These are phyloP conservation scores for Penicillium sp. DNA, from an alignment of 2,329 filamentous ascomycete species.

Conservation along the genomic window DNA sequence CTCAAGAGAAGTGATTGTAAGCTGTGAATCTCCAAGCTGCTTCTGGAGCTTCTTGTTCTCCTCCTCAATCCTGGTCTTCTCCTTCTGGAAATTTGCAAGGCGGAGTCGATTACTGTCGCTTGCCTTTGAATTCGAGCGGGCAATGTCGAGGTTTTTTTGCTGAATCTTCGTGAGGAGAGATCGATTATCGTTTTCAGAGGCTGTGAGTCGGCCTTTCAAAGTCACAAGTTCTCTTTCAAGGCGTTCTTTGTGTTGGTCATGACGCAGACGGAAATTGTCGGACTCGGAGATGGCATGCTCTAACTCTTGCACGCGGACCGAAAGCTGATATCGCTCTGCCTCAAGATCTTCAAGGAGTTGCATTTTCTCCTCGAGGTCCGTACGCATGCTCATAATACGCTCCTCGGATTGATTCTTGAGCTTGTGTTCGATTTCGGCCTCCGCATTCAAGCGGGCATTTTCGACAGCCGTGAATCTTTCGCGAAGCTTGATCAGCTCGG, in stretches of 20 bases:
- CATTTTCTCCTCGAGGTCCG: slow-evolving; percentile 80
- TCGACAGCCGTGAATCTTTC: slow-evolving; percentile 85
- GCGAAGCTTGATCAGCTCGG: slow-evolving; percentile 80
- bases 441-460: slow-evolving; percentile 81
- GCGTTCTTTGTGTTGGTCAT: slow-evolving; percentile 93
- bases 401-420: slow-evolving; percentile 80
- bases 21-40: slow-evolving; percentile 83
- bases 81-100: slow-evolving; percentile 75
- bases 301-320: slow-evolving; percentile 80
- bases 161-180: slow-evolving; percentile 96
- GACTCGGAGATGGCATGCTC: slow-evolving; percentile 88
- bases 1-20: slow-evolving; percentile 81
- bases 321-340: slow-evolving; percentile 75
- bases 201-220: slow-evolving; percentile 83
- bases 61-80: slow-evolving; percentile 83
- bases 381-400: slow-evolving; percentile 75
- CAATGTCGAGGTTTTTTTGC: slow-evolving; percentile 96
- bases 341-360: slow-evolving; percentile 80
- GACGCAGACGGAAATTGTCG: slow-evolving; percentile 84
- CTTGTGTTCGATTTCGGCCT: slow-evolving; percentile 78
- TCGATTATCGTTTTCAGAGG: slow-evolving; percentile 95
- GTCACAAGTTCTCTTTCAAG: slow-evolving; percentile 90
- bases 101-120: slow-evolving; percentile 82
- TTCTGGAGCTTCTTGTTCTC: slow-evolving; percentile 79
- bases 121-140: slow-evolving; percentile 83